These are phyloP conservation scores for Blastomyces percursus DNA, from an alignment of 2,329 filamentous ascomycete genomes.

Conservation along the genomic window DNA sequence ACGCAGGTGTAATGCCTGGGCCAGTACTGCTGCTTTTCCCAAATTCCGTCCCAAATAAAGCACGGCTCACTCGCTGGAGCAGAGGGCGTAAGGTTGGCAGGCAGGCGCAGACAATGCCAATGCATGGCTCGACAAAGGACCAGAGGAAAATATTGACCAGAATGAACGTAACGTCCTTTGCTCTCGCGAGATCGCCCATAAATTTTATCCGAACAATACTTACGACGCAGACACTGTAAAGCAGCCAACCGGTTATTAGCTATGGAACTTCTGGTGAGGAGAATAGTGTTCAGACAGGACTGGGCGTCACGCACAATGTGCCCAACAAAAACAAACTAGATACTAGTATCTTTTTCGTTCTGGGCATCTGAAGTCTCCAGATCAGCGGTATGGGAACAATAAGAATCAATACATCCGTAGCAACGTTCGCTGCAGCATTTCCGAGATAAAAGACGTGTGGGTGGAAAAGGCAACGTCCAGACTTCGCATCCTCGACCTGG, in stretches of 20 bases:
- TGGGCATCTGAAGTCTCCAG: conserved; percentile 23
- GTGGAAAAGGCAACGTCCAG: conserved; percentile 6
- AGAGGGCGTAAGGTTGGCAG: conserved; percentile 26
- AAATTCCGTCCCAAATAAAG: background rate
- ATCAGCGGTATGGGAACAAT: conserved; percentile 14
- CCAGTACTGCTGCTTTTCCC: background rate
- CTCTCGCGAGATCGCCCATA: conserved; percentile 31
- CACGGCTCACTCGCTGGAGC: conserved; percentile 17
- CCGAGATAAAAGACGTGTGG: conserved; percentile 10
- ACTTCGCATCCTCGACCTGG: conserved; percentile 5
- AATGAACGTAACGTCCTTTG: conserved; percentile 28
- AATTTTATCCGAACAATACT: conserved; percentile 35
- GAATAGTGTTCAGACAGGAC: background rate
- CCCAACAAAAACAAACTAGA: conserved; percentile 29
- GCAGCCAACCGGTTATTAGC: background rate
- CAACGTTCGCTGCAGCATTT: conserved; percentile 10
- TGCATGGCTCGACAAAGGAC: conserved; percentile 26
- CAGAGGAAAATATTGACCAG: conserved; percentile 24
- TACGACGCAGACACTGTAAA: conserved; percentile 26
- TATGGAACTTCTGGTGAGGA: background rate
- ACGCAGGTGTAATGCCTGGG: background rate
- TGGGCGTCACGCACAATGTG: conserved; percentile 22
- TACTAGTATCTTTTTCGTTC: conserved; percentile 27
- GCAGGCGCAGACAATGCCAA: conserved; percentile 28
- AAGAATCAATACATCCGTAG: conserved; percentile 14